Evolutionary conservation across 208 protist genomes (phyloP).

Genomic region (Lotmaria passim): DNA sequence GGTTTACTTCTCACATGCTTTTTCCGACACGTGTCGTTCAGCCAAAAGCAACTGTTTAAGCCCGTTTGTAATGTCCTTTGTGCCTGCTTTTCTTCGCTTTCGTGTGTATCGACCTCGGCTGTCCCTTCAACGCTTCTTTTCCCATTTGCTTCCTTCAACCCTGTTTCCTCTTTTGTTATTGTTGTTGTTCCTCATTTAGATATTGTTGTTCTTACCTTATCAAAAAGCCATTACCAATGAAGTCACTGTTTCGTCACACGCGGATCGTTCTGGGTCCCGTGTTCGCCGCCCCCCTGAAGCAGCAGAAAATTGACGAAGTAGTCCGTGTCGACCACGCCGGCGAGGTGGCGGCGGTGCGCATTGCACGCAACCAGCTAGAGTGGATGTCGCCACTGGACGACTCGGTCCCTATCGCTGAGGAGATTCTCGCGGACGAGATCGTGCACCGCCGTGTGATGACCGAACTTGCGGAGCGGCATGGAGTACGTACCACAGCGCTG

Average conservation of each 20-base stretch:
- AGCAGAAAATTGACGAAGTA: conserved; percentile 81
- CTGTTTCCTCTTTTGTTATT: background rate
- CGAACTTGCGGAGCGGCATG: conserved; percentile 71
- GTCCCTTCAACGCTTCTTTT: no score
- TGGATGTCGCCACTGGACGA: conserved; percentile 83
- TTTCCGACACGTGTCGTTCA: no score
- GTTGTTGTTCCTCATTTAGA: background rate
- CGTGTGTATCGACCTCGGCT: no score
- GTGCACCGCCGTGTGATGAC: conserved; percentile 80
- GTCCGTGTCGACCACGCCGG: conserved; percentile 86
- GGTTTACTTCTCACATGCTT: no score
- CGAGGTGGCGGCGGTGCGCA: conserved; percentile 81
- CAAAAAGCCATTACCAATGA: conserved; percentile 26
- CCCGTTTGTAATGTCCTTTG: no score
- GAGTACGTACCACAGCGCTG: conserved; percentile 59
- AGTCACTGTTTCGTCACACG: conserved; percentile 21
- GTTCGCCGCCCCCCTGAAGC: conserved; percentile 56
- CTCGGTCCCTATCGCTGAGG: conserved; percentile 66
- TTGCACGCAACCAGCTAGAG: conserved; percentile 72
- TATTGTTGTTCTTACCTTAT: background rate
- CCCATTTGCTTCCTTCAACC: background rate
- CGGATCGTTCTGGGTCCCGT: conserved; percentile 27
- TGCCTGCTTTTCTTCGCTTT: no score
- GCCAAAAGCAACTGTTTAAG: no score
- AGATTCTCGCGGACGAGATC: conserved; percentile 83